Evolutionary conservation across 257 asterid species (phyloP).

Genomic region (Solanum ahanhuiri): DNA sequence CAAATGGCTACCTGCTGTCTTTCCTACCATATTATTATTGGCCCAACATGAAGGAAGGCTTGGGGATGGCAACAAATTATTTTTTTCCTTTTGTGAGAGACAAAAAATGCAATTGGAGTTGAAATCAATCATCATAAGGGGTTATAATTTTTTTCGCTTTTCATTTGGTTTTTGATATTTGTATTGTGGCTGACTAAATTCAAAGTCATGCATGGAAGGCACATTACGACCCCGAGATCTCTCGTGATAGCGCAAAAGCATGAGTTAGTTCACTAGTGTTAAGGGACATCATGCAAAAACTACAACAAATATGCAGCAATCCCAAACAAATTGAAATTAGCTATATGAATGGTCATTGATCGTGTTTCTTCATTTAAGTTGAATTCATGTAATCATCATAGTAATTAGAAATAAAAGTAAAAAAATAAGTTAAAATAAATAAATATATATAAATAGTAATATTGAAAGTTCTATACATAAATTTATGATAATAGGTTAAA

Average conservation of each 20-base stretch:
- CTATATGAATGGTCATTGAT: no score
- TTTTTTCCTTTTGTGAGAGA: no score
- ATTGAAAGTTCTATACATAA: not conserved
- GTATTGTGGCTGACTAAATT: not conserved
- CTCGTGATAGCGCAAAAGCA: not conserved
- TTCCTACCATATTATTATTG: not conserved
- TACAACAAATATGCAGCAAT: not conserved
- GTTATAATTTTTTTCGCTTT: not conserved
- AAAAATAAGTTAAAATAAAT: not conserved
- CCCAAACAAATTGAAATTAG: not conserved
- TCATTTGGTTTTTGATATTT: not conserved
- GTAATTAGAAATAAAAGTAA: no score
- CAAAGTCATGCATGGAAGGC: not conserved
- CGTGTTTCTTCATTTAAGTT: not conserved
- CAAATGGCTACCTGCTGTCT: not conserved
- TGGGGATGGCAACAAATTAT: no score
- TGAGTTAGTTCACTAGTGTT: not conserved
- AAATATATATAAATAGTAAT: no score
- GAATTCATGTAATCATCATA: not conserved
- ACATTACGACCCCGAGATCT: not conserved
- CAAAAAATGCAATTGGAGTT: not conserved
- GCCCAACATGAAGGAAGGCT: not conserved
- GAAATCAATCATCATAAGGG: not conserved
- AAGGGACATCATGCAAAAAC: not conserved
- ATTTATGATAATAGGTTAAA: not conserved